Base-by-base conservation (phyloP, 257 asterid genomes). In the Cruciata laevipes region DNA sequence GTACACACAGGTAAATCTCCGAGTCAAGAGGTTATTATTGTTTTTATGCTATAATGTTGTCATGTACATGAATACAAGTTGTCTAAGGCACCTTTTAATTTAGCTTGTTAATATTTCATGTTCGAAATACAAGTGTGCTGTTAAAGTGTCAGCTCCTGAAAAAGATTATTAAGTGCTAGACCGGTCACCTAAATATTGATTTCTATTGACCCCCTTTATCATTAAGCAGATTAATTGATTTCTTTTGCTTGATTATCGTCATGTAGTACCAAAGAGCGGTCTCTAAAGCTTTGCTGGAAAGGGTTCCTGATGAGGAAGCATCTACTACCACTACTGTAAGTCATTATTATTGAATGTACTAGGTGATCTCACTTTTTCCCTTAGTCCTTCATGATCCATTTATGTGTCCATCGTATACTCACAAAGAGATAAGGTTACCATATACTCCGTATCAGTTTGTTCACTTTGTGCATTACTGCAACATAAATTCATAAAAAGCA, bases 231-330 rank as follows among this genome's bases (percentile, higher is more conserved):
- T 7, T 0, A 47, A 47, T n/a, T 47, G 7, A 47, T 47, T 17
- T 42, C 17, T 42, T 42, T 42, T 11, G 51, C 17, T 3, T 1
- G 51, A 42, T 72, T 57, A 35, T 77, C 52, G 24, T 72, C 65
- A 80, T 82, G 69, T 94, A 93, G 99, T 93, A 93, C 74, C 96
- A 90, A 85, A 85, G 87, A 73, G 97, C 99, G 61, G 87, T 93
- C 64, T 90, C 95, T 38, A 90, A 86, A 76, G 99, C 97, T 76
- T 82, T 93, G 86, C 74, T 90, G 70, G 99, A 93, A 70, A 85
- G 92, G 73, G 87, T 93, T 77, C 84, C 96, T 17, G 97, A 93
- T 75, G 95, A 90, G 66, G 76, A 88, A 71, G 95, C 94, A 75
- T 78, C 95, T 66, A 64, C 76, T 20, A 78, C 81, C 73, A 86